Conservation (phyloP, 345 rosid species). For the Lumnitzera littorea region DNA sequence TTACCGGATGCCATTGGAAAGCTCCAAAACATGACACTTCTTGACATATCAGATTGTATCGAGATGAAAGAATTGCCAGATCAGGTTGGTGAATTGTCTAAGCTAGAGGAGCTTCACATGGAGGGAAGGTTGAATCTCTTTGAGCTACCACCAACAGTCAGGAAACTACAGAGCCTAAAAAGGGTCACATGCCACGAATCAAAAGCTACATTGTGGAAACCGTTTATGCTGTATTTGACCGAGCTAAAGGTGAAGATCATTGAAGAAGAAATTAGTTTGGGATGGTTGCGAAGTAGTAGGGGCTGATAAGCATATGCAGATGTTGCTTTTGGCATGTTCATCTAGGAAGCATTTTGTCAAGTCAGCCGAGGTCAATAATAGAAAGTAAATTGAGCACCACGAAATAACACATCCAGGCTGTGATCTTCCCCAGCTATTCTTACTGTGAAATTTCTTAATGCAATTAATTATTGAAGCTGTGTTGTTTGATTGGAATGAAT, state of each 20-base stretch:
- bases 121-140: constrained; percentile 25
- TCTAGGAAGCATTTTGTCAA: too few relatives aligned
- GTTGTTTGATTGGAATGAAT: too few relatives aligned
- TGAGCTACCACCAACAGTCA: constrained; percentile 29
- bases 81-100: constrained; percentile 30
- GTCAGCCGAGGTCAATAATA: too few relatives aligned
- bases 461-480: too few relatives aligned
- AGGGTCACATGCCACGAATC: constrained; percentile 51
- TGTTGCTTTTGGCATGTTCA: too few relatives aligned
- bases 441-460: too few relatives aligned
- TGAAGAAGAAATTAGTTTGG: constrained; percentile 13
- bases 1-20: constrained; percentile 29
- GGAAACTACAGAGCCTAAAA: constrained; percentile 20
- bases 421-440: too few relatives aligned
- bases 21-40: constrained; percentile 19
- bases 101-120: constrained; percentile 38
- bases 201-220: constrained; percentile 30
- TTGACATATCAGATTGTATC: constrained; percentile 45
- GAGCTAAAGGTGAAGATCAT: constrained; percentile 1
- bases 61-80: constrained; percentile 28
- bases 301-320: too few relatives aligned
- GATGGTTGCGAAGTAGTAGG: constrained; percentile 8
- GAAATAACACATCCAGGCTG: too few relatives aligned
- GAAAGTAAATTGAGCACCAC: too few relatives aligned
- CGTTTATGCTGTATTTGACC: constrained; percentile 1